Evolutionary conservation across 2,329 filamentous ascomycete genomes (phyloP).

Genomic region (Fusarium vanettenii): DNA sequence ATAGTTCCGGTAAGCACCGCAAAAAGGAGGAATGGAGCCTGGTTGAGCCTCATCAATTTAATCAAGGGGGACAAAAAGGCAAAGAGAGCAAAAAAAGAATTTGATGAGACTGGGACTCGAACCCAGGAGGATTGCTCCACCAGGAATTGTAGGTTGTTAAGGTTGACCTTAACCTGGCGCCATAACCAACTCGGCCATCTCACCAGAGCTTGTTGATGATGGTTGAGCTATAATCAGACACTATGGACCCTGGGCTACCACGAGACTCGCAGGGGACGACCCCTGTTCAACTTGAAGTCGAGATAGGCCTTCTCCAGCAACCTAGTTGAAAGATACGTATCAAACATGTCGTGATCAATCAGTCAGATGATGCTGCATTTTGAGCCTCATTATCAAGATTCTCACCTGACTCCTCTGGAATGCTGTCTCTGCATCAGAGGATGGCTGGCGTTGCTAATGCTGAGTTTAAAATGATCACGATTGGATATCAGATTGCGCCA

Average conservation of each 20-base stretch:
- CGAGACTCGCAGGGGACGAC: not conserved
- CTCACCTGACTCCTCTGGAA: not conserved
- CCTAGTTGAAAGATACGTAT: not conserved
- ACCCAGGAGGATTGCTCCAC: conserved; percentile 46
- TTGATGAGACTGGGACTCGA: conserved; percentile 46
- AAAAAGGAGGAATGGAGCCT: not conserved
- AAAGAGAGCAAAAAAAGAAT: conserved; percentile 3
- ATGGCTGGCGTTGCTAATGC: not conserved
- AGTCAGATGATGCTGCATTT: not conserved
- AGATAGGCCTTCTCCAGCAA: not conserved
- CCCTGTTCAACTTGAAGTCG: no score
- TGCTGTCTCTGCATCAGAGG: not conserved
- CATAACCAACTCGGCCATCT: conserved; percentile 47
- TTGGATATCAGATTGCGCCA: conserved; percentile 10
- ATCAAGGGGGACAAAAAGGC: not conserved
- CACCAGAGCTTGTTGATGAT: conserved; percentile 25
- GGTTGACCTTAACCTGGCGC: conserved; percentile 45
- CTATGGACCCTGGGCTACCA: not conserved
- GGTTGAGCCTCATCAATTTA: not conserved
- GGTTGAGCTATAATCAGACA: not conserved
- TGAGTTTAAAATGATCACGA: not conserved
- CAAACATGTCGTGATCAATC: not conserved
- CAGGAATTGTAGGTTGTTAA: conserved; percentile 43
- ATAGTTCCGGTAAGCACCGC: not conserved
- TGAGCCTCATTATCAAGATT: not conserved